A percentile compares a stretch with the other conserved stretches of the same genome.
These are phyloP conservation scores for Podospora anserina DNA, from an alignment of 495 filamentous ascomycete genomes.

Conservation along the genomic window DNA sequence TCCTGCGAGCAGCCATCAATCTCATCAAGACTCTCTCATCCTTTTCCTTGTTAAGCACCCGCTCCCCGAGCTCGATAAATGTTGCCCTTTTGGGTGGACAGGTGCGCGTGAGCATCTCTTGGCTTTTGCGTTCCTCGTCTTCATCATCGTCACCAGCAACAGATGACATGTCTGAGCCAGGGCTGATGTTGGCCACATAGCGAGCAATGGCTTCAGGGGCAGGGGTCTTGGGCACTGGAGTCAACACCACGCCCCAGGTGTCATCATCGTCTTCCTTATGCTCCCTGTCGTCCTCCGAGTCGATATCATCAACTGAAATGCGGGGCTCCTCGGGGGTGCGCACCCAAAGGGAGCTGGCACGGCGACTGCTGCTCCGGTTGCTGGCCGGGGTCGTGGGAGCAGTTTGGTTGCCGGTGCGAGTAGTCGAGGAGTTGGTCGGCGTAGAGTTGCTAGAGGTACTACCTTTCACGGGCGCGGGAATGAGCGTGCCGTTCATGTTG, in stretches of 20 bases:
- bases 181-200: slow-evolving; percentile 41
- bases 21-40: slow-evolving; percentile 57
- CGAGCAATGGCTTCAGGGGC: slow-evolving; percentile 47
- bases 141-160: slow-evolving; percentile 9
- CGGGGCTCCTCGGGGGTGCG: slow-evolving; percentile 30
- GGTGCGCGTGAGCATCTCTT: slow-evolving; percentile 64
- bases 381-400: slow-evolving; percentile 19
- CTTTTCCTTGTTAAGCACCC: slow-evolving; percentile 39
- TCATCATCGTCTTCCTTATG: slow-evolving; percentile 38
- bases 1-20: slow-evolving; percentile 70
- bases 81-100: slow-evolving; percentile 63
- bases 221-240: slow-evolving; percentile 53
- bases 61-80: slow-evolving; percentile 39
- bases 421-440: neutral
- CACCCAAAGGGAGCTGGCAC: slow-evolving; percentile 53
- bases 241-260: slow-evolving; percentile 38
- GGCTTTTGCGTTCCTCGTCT: slow-evolving; percentile 24
- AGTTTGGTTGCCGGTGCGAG: slow-evolving; percentile 6
- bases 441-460: slow-evolving; percentile 13
- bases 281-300: slow-evolving; percentile 32
- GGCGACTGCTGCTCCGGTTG: slow-evolving; percentile 33
- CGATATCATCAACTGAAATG: slow-evolving; percentile 3
- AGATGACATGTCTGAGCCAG: slow-evolving; percentile 17
- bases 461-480: slow-evolving; percentile 42
- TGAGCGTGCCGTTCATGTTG: slow-evolving; percentile 66